Conservation (phyloP, 2,329 filamentous ascomycete species). For the Cordyceps sp. region DNA sequence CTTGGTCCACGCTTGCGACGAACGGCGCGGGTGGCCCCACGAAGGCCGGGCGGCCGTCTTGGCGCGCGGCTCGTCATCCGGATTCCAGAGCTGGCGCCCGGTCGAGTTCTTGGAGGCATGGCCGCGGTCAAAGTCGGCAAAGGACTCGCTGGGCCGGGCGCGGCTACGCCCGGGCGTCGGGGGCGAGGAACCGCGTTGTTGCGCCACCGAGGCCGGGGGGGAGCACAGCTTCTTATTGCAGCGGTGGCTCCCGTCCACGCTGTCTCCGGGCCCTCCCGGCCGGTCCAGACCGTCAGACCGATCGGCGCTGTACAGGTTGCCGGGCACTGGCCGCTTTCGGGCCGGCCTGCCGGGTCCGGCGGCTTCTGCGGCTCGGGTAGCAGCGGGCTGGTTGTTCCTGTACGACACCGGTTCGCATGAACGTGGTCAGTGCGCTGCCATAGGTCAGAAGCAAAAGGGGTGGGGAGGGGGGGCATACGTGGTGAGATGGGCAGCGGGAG, state of each 20-base stretch:
- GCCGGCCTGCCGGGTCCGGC: background rate
- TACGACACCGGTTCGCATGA: no score
- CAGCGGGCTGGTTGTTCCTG: background rate
- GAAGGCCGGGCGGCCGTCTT: constrained; percentile 2
- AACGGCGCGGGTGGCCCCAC: constrained; percentile 1
- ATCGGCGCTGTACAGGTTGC: constrained; percentile 1
- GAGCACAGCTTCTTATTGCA: constrained; percentile 12
- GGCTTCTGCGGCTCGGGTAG: no score
- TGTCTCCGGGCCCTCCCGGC: constrained; percentile 1
- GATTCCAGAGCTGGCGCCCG: constrained; percentile 12
- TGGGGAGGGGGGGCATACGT: no score
- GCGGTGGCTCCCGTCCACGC: constrained; percentile 4
- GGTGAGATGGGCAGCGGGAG: background rate
- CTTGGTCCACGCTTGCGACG: constrained; percentile 3
- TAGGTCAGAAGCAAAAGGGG: no score
- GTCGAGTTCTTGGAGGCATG: constrained; percentile 6
- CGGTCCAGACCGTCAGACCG: constrained; percentile 2
- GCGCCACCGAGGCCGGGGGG: constrained; percentile 8
- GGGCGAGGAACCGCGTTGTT: constrained; percentile 6
- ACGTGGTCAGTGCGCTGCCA: no score
- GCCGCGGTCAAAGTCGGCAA: constrained; percentile 9
- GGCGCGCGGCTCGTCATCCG: constrained; percentile 7
- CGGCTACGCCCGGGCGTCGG: constrained; percentile 7
- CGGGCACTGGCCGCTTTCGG: constrained; percentile 4
- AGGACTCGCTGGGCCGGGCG: constrained; percentile 4